Evolutionary conservation across 1,284 basidiomycete genomes (phyloP).

Genomic region (Leccinum ponderosum): DNA sequence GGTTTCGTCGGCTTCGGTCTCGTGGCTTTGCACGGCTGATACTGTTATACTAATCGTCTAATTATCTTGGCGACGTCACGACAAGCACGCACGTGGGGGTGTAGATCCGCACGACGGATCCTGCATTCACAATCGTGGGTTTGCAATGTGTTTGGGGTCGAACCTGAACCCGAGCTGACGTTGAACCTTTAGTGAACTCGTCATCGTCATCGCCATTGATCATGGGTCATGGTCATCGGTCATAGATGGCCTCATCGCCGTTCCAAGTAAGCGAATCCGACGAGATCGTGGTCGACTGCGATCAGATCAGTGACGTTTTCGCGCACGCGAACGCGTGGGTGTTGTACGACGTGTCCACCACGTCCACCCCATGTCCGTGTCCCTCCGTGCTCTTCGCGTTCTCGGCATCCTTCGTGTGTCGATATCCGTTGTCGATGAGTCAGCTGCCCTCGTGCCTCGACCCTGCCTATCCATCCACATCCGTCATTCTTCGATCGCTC

Average conservation of each 20-base stretch:
- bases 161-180: neutral
- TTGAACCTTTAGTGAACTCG: neutral
- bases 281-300: neutral
- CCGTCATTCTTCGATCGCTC: neutral
- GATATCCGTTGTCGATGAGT: neutral
- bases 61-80: constrained; percentile 1
- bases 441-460: neutral
- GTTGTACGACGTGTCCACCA: neutral
- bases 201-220: neutral
- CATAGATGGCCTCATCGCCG: neutral
- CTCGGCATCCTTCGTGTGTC: neutral
- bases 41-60: neutral
- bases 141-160: neutral
- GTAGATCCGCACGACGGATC: neutral
- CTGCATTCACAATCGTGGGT: neutral
- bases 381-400: neutral
- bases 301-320: neutral
- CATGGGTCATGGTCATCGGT: neutral
- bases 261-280: neutral
- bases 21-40: neutral
- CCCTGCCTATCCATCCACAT: neutral
- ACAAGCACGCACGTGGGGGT: neutral
- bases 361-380: neutral
- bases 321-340: neutral
- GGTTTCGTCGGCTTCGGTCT: neutral